Conservation (phyloP, 345 rosid species). For the Moringa oleifera region DNA sequence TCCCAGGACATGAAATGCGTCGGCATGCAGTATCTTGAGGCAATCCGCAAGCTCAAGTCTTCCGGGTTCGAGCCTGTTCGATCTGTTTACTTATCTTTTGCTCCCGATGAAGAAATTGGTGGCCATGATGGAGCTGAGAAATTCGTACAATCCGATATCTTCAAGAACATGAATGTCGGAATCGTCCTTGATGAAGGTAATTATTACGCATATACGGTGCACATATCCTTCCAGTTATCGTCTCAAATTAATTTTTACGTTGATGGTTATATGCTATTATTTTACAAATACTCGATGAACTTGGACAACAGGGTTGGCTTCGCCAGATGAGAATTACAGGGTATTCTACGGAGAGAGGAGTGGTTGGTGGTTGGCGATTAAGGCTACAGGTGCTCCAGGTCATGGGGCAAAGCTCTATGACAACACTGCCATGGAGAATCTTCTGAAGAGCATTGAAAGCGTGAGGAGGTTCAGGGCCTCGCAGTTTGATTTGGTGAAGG, state of each 20-base stretch:
- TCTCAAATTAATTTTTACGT: no score
- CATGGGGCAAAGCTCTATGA: slow-evolving; percentile 95
- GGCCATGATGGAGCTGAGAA: slow-evolving; percentile 83
- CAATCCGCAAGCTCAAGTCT: slow-evolving; percentile 58
- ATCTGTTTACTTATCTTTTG: slow-evolving; percentile 67
- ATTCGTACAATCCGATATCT: slow-evolving; percentile 54
- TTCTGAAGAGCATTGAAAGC: slow-evolving; percentile 72
- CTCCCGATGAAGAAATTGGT: slow-evolving; percentile 95
- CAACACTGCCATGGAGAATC: slow-evolving; percentile 88
- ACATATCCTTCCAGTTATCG: no score
- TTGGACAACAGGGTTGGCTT: slow-evolving; percentile 59
- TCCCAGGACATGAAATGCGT: slow-evolving; percentile 99
- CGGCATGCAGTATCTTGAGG: slow-evolving; percentile 91
- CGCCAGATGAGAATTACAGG: slow-evolving; percentile 60
- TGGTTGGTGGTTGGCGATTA: slow-evolving; percentile 84
- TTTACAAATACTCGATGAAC: background rate
- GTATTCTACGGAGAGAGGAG: slow-evolving; percentile 75
- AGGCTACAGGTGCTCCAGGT: slow-evolving; percentile 92
- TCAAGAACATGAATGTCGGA: slow-evolving; percentile 64
- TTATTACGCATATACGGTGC: no score
- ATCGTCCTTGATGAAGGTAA: slow-evolving; percentile 90
- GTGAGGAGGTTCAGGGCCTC: slow-evolving; percentile 86
- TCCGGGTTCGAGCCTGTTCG: slow-evolving; percentile 63
- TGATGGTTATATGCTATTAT: no score
- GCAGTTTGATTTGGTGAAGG: slow-evolving; percentile 80